phyloP scores from a whole-genome alignment of 345 rosid genomes.

The Passiflora organensis region DNA sequence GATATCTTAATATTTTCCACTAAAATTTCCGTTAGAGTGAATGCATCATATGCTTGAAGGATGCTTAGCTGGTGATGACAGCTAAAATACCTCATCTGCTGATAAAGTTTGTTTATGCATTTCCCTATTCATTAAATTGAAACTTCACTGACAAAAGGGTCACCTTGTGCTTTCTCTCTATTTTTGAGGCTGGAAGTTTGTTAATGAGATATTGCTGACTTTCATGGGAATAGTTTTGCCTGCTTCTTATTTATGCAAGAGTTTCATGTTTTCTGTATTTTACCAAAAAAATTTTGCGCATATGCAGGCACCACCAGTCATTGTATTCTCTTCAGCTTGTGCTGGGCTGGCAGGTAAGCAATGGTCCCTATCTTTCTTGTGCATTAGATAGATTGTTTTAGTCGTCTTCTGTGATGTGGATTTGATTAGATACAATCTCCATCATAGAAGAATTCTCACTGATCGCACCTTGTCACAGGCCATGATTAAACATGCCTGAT shows the following conservation, averaged over 20 bases:
- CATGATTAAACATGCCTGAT: too few species aligned
- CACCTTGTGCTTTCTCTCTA: neutral
- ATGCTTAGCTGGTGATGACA: too few species aligned
- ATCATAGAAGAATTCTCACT: too few species aligned
- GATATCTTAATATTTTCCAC: too few species aligned
- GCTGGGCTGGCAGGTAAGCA: constrained; percentile 78
- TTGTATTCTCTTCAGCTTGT: constrained; percentile 86
- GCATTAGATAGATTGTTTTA: neutral
- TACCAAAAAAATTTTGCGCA: constrained; percentile 5
- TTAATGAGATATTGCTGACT: too few species aligned
- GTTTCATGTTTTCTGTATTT: neutral
- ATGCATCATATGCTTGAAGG: too few species aligned
- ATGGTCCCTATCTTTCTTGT: neutral
- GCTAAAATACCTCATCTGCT: too few species aligned
- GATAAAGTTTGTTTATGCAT: too few species aligned
- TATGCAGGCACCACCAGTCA: constrained; percentile 90
- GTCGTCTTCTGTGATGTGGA: neutral
- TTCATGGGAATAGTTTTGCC: too few species aligned
- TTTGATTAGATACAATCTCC: neutral
- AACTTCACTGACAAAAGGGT: neutral
- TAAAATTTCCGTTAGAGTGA: too few species aligned
- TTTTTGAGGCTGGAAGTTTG: neutral
- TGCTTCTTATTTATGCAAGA: neutral
- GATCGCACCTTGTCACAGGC: too few species aligned
- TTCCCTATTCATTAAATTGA: too few species aligned